Conservation (phyloP, 192 early-diverging fungal species). For the Phycomyces nitens region DNA sequence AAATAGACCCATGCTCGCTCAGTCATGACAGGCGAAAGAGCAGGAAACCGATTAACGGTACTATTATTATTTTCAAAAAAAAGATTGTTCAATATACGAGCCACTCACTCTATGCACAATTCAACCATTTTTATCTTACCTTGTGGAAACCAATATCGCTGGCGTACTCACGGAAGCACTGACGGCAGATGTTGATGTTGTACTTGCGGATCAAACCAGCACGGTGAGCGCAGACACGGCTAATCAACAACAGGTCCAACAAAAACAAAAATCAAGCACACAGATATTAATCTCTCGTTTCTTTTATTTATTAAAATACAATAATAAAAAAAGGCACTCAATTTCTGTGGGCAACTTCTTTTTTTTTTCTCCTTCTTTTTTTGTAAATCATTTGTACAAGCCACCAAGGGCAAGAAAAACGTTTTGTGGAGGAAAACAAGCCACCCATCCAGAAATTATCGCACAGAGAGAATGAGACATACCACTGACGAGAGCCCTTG, state of each 20-base stretch:
- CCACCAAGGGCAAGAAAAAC: not conserved
- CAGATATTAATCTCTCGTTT: no score
- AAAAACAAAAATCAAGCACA: no score
- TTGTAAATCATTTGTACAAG: slow-evolving; percentile 3
- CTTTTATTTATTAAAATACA: not conserved
- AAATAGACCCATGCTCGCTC: no score
- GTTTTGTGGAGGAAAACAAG: not conserved
- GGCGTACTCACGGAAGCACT: slow-evolving; percentile 99
- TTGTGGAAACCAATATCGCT: slow-evolving; percentile 98
- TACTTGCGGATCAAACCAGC: slow-evolving; percentile 99
- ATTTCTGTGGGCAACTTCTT: not conserved
- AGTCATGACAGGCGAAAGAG: no score
- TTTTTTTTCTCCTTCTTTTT: not conserved
- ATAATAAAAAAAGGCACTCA: not conserved
- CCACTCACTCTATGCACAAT: no score
- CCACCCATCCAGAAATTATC: not conserved
- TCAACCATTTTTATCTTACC: slow-evolving; percentile 47
- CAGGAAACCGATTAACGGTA: slow-evolving; percentile 9
- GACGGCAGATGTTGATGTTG: slow-evolving; percentile 97
- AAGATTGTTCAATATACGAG: no score
- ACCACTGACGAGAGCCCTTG: slow-evolving; percentile 99
- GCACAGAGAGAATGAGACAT: slow-evolving; percentile 18
- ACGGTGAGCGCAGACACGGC: slow-evolving; percentile 97
- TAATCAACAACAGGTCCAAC: no score
- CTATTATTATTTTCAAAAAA: not conserved